Conservation (phyloP, 2,329 filamentous ascomycete species). For the Diaporthe amygdali region DNA sequence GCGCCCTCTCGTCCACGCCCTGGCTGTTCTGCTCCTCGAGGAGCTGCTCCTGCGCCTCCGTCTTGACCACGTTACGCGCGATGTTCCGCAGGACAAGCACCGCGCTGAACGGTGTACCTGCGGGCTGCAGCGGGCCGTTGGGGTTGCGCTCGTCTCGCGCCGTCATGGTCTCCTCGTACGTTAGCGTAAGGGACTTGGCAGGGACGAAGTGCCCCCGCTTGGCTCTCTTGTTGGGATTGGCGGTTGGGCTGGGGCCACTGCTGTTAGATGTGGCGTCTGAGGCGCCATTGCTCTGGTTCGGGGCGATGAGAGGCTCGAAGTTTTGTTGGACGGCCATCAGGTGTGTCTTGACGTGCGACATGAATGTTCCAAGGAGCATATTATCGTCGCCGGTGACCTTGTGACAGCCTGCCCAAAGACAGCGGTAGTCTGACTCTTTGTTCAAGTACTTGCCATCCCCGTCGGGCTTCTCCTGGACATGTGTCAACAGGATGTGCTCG, state of each 20-base stretch:
- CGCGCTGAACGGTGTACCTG: conserved; percentile 79
- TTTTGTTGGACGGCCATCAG: conserved; percentile 50
- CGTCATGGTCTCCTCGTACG: conserved; percentile 61
- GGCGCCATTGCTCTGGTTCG: neutral
- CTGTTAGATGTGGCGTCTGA: conserved; percentile 30
- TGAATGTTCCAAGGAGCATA: conserved; percentile 57
- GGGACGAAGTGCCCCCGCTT: conserved; percentile 56
- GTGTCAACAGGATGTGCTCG: conserved; percentile 70
- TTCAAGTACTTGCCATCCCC: conserved; percentile 63
- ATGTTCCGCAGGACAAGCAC: conserved; percentile 81
- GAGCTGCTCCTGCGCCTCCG: conserved; percentile 60
- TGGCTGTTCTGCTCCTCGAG: conserved; percentile 51
- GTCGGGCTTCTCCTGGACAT: conserved; percentile 64
- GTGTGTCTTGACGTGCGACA: conserved; percentile 73
- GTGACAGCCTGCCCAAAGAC: conserved; percentile 71
- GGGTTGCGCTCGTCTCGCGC: conserved; percentile 63
- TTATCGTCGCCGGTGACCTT: conserved; percentile 55
- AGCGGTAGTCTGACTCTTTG: conserved; percentile 57
- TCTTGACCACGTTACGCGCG: conserved; percentile 69
- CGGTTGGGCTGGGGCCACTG: conserved; percentile 11
- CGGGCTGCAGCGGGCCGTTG: conserved; percentile 65
- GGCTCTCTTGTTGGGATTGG: conserved; percentile 37
- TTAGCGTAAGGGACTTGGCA: conserved; percentile 59
- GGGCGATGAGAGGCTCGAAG: conserved; percentile 18
- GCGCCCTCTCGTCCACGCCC: conserved; percentile 47